These are phyloP conservation scores for Musa balbisiana DNA, from an alignment of 202 grass and related monocot genomes.

Conservation along the genomic window DNA sequence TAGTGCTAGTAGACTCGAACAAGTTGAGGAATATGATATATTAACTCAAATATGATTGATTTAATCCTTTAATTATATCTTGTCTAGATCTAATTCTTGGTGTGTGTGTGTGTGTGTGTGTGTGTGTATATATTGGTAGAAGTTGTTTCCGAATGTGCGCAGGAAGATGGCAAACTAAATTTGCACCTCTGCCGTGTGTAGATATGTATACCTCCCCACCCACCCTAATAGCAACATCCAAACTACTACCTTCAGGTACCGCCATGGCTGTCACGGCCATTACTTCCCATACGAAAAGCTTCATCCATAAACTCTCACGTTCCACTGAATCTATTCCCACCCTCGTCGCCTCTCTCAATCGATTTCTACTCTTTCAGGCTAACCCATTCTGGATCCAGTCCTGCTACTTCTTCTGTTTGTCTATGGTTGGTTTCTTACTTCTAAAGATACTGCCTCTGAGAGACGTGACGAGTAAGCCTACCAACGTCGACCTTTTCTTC, in stretches of 20 bases:
- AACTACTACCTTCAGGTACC: not conserved
- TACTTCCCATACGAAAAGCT: not conserved
- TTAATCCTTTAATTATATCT: too few species aligned
- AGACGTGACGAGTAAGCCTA: not conserved
- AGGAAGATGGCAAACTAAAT: too few species aligned
- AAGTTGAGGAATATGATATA: too few species aligned
- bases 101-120: too few species aligned
- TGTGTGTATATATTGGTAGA: too few species aligned
- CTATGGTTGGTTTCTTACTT: not conserved
- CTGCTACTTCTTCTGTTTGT: conserved; percentile 2
- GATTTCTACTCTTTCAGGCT: conserved; percentile 25
- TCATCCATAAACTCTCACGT: not conserved
- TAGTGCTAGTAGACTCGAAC: too few species aligned
- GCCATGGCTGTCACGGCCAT: not conserved
- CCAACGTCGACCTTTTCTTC: conserved; percentile 51
- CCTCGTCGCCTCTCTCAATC: conserved; percentile 5
- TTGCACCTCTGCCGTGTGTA: too few species aligned
- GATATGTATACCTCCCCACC: too few species aligned
- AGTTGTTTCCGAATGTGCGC: too few species aligned
- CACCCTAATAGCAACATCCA: too few species aligned
- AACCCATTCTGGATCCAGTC: conserved; percentile 2
- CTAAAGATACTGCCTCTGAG: conserved; percentile 1
- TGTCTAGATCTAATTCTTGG: too few species aligned
- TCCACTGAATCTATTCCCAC: not conserved
- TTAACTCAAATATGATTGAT: too few species aligned